Evolutionary conservation across 1,284 basidiomycete species (phyloP).

Genomic region (Marasmius sp.): DNA sequence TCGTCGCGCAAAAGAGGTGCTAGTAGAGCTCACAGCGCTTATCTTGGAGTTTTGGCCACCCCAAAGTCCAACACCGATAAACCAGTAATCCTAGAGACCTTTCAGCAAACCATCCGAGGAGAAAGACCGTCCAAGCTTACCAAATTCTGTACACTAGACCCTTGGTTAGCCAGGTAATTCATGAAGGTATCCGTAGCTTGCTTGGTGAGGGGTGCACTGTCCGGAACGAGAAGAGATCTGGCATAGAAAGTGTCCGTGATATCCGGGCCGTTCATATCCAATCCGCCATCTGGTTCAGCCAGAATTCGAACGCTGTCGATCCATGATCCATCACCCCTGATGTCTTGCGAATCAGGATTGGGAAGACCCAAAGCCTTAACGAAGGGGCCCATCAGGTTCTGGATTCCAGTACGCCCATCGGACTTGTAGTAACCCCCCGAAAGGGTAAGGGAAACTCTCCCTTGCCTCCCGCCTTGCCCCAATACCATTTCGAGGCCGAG

Average conservation of each 20-base stretch:
- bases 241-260: slow-evolving; percentile 27
- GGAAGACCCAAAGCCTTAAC: neutral
- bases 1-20: slow-evolving; percentile 18
- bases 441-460: slow-evolving; percentile 7
- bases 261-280: neutral
- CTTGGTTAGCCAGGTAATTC: slow-evolving; percentile 10
- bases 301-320: neutral
- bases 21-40: slow-evolving; percentile 7
- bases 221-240: slow-evolving; percentile 18
- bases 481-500: slow-evolving; percentile 12
- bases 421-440: slow-evolving; percentile 9
- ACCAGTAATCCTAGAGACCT: slow-evolving; percentile 14
- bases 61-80: slow-evolving; percentile 19
- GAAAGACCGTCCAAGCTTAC: neutral
- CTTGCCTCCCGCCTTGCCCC: neutral
- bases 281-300: neutral
- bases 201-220: slow-evolving; percentile 1
- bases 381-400: slow-evolving; percentile 1
- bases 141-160: neutral
- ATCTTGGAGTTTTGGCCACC: slow-evolving; percentile 19
- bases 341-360: neutral
- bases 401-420: neutral
- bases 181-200: slow-evolving; percentile 8
- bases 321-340: neutral
- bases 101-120: neutral